phyloP scores from a whole-genome alignment of 441 rosid species.

The Croton setiger region DNA sequence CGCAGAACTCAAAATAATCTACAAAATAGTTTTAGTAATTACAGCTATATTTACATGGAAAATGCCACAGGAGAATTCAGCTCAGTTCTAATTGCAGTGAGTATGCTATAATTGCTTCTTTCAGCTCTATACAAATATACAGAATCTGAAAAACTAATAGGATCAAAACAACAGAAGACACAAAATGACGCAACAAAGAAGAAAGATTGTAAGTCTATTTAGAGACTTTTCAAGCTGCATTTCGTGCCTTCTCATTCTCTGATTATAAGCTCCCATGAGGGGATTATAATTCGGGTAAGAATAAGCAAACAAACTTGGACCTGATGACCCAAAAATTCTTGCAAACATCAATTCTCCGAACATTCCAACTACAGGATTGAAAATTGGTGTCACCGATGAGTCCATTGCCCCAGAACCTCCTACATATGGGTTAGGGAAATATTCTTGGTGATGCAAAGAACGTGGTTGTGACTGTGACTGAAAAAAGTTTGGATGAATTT shows the following conservation, averaged over 20 bases:
- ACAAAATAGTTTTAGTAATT: no score
- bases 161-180: conserved; percentile 68
- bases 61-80: conserved; percentile 4
- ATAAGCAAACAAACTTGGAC: conserved; percentile 33
- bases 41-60: conserved; percentile 16
- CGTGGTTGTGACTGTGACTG: conserved; percentile 33
- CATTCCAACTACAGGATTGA: conserved; percentile 57
- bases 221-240: conserved; percentile 63
- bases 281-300: conserved; percentile 53
- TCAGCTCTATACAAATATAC: conserved; percentile 14
- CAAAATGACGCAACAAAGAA: conserved; percentile 63
- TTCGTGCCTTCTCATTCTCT: conserved; percentile 72
- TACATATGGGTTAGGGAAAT: conserved; percentile 34
- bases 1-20: no score
- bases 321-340: conserved; percentile 52
- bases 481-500: conserved; percentile 29
- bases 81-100: neutral
- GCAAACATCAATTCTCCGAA: conserved; percentile 54
- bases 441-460: conserved; percentile 31
- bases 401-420: conserved; percentile 34
- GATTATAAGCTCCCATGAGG: conserved; percentile 43
- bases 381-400: conserved; percentile 32
- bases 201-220: conserved; percentile 61
- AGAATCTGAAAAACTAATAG: conserved; percentile 16
- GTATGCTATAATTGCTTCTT: neutral